Evolutionary conservation across 2,329 filamentous ascomycete species (phyloP).

Genomic region (Zymoseptoria passerinii): DNA sequence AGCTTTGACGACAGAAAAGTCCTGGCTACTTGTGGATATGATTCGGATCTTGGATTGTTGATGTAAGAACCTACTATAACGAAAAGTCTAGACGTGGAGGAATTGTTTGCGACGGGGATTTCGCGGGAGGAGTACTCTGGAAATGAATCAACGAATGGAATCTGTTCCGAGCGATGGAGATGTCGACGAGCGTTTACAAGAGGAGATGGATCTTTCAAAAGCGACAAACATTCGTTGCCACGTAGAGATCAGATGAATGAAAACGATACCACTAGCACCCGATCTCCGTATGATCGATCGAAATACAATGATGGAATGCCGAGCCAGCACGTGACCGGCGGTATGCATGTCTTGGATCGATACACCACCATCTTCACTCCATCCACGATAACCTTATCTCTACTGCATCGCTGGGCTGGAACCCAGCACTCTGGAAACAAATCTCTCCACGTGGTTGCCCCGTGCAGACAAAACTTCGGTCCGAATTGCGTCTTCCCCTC

Average conservation of each 20-base stretch:
- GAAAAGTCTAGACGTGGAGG: neutral
- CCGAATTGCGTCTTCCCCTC: neutral
- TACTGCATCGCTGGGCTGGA: neutral
- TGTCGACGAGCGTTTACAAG: neutral
- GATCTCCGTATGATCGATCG: neutral
- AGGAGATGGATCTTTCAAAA: neutral
- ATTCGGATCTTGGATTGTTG: neutral
- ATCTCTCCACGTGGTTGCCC: neutral
- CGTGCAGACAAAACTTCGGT: neutral
- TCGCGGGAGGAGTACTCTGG: neutral
- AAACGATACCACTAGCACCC: neutral
- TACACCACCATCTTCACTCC: neutral
- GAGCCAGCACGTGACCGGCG: neutral
- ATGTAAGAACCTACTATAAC: neutral
- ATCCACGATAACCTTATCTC: neutral
- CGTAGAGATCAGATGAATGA: neutral
- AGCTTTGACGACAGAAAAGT: constrained; percentile 1
- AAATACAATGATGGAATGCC: neutral
- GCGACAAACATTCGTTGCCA: neutral
- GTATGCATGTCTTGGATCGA: too few relatives aligned
- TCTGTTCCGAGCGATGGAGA: neutral
- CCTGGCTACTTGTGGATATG: neutral
- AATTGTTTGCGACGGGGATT: neutral
- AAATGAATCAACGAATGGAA: neutral
- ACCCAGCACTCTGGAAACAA: neutral